phyloP scores from a whole-genome alignment of 225 moss, liverwort and hornwort species.

The Asterella californica region DNA sequence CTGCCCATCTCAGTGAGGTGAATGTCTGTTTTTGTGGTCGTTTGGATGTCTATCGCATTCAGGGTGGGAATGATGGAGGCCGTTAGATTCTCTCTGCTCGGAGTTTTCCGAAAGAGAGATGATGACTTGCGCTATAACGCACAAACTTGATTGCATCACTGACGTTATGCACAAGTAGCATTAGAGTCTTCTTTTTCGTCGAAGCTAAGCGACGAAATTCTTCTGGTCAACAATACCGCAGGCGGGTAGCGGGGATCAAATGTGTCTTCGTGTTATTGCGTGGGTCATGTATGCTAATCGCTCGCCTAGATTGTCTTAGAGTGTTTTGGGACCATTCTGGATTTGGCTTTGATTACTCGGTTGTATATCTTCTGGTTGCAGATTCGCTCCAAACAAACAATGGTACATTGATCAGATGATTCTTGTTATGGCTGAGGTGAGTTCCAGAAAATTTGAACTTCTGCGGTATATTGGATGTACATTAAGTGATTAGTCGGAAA shows the following conservation, averaged over 20 bases:
- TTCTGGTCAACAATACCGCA: not conserved
- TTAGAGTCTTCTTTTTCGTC: not conserved
- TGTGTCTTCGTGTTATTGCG: no score
- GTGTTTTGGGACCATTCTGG: not conserved
- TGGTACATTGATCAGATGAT: constrained; percentile 97
- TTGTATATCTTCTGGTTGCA: constrained; percentile 29
- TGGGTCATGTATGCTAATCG: no score
- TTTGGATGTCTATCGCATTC: not conserved
- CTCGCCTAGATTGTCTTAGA: not conserved
- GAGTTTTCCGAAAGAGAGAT: not conserved
- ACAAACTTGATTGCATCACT: not conserved
- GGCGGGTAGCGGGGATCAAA: not conserved
- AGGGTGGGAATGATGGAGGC: not conserved
- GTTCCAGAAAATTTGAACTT: not conserved
- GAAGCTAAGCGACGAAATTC: not conserved
- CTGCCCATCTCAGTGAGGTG: no score
- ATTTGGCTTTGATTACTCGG: not conserved
- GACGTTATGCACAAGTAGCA: not conserved
- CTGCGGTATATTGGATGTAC: no score
- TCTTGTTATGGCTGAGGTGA: constrained; percentile 78
- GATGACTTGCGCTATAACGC: not conserved
- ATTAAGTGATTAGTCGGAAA: not conserved
- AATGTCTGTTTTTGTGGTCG: not conserved
- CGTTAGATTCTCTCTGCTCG: not conserved
- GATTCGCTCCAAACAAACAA: constrained; percentile 78